Percentiles rank a stretch among this genome's conserved stretches.
Conservation (phyloP, 495 filamentous ascomycete species). For the Poronia punctata region DNA sequence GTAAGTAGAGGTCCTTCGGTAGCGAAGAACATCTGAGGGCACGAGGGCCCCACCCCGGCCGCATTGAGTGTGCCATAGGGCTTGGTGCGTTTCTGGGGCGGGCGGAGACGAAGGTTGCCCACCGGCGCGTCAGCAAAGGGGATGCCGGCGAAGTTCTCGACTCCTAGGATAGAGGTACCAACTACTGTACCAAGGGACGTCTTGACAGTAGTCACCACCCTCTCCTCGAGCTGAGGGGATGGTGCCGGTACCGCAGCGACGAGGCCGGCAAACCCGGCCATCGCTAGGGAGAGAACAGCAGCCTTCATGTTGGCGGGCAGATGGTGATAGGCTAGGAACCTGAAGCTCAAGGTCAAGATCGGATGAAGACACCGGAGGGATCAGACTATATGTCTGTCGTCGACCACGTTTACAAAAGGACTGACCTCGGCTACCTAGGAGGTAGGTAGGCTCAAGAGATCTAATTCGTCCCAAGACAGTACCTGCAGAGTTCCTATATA, state of each 20-base stretch:
- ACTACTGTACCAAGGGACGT: constrained; percentile 44
- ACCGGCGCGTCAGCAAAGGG: constrained; percentile 40
- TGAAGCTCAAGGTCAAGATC: too few species aligned
- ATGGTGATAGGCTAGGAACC: too few species aligned
- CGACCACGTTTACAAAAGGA: too few species aligned
- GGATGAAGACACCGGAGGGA: too few species aligned
- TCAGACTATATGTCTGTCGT: too few species aligned
- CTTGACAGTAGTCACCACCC: constrained; percentile 40
- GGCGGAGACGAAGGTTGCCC: constrained; percentile 35
- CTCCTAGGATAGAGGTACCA: constrained; percentile 29
- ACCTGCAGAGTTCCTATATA: too few species aligned
- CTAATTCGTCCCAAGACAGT: too few species aligned
- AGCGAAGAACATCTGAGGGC: constrained; percentile 49
- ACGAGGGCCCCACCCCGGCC: constrained; percentile 40
- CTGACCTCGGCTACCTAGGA: too few species aligned
- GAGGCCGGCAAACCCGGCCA: constrained; percentile 20
- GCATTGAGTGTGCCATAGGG: constrained; percentile 47
- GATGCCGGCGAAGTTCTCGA: constrained; percentile 44
- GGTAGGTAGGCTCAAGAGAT: too few species aligned
- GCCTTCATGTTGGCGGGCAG: constrained; percentile 16
- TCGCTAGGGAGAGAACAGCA: constrained; percentile 16
- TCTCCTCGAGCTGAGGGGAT: constrained; percentile 26
- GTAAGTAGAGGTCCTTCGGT: constrained; percentile 37
- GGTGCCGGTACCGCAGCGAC: constrained; percentile 26
- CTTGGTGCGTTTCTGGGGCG: constrained; percentile 33